Conservation (phyloP, 371 early-diverging fungal species). For the Mortierella polycephala region DNA sequence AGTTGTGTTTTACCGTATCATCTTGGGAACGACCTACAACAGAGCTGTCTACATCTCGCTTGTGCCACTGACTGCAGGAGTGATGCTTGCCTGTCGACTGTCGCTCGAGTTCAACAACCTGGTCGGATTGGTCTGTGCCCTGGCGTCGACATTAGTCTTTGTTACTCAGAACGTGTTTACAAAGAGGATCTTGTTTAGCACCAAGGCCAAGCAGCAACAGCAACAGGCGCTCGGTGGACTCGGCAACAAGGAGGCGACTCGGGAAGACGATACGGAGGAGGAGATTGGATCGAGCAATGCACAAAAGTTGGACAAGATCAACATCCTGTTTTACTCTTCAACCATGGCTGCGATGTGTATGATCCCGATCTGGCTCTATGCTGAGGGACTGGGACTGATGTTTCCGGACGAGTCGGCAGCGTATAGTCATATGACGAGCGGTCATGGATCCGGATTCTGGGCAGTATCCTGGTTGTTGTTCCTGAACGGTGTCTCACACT, state of each 20-base stretch:
- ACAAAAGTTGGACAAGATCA: slow-evolving; percentile 86
- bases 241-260: slow-evolving; percentile 46
- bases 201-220: slow-evolving; percentile 35
- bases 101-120: slow-evolving; percentile 61
- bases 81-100: slow-evolving; percentile 79
- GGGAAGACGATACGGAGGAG: slow-evolving; percentile 42
- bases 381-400: slow-evolving; percentile 70
- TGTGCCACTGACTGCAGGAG: slow-evolving; percentile 86
- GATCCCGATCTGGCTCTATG: slow-evolving; percentile 85
- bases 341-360: slow-evolving; percentile 75
- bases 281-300: slow-evolving; percentile 53
- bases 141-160: slow-evolving; percentile 81
- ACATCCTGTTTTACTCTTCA: slow-evolving; percentile 83
- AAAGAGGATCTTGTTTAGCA: slow-evolving; percentile 77
- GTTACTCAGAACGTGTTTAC: slow-evolving; percentile 87
- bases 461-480: slow-evolving; percentile 56
- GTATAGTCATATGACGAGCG: slow-evolving; percentile 22
- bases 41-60: slow-evolving; percentile 78
- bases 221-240: slow-evolving; percentile 24
- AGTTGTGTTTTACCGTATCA: slow-evolving; percentile 76
- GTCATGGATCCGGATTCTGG: slow-evolving; percentile 35
- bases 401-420: slow-evolving; percentile 30
- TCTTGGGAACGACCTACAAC: slow-evolving; percentile 73
- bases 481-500: slow-evolving; percentile 84
- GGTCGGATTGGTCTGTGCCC: slow-evolving; percentile 77